A percentile compares a stretch with the other conserved stretches of the same genome.
Conservation (phyloP, 1,139 yeast genomes). For the Magnusiomyces suaveolens region DNA sequence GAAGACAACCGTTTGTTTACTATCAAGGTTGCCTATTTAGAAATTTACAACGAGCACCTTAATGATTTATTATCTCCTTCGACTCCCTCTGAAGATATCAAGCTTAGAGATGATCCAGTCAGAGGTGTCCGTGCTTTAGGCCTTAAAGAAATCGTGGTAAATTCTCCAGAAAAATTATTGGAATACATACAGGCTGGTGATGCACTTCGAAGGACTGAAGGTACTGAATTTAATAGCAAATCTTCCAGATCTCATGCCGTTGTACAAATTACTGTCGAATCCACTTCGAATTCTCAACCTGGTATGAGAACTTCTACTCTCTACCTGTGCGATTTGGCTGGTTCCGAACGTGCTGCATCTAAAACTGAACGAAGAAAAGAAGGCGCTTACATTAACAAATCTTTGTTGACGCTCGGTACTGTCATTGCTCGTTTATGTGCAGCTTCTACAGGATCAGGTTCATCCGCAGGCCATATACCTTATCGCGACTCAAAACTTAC, state of each 20-base stretch:
- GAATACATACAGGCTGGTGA: conserved; percentile 49
- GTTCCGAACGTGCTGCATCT: conserved; percentile 78
- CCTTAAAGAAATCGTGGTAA: conserved; percentile 51
- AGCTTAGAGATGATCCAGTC: conserved; percentile 56
- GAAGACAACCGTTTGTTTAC: conserved; percentile 84
- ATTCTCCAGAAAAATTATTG: conserved; percentile 50
- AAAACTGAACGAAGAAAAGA: conserved; percentile 61
- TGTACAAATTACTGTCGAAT: conserved; percentile 51
- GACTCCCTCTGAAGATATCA: conserved; percentile 46
- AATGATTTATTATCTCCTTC: conserved; percentile 46
- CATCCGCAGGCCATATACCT: conserved; percentile 51
- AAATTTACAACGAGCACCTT: conserved; percentile 70
- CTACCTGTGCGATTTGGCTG: conserved; percentile 78
- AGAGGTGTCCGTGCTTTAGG: conserved; percentile 67
- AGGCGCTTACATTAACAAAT: conserved; percentile 73
- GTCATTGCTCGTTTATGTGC: conserved; percentile 48
- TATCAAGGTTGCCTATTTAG: conserved; percentile 67
- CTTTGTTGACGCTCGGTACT: conserved; percentile 68
- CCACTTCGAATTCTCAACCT: conserved; percentile 51
- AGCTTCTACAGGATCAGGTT: conserved; percentile 66
- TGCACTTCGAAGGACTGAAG: conserved; percentile 44
- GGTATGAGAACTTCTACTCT: conserved; percentile 67
- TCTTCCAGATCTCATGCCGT: conserved; percentile 80
- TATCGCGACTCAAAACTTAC: conserved; percentile 81
- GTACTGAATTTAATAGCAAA: conserved; percentile 66